Evolutionary conservation across 2,329 filamentous ascomycete genomes (phyloP).

Genomic region (Teratosphaeriaceae sp.): DNA sequence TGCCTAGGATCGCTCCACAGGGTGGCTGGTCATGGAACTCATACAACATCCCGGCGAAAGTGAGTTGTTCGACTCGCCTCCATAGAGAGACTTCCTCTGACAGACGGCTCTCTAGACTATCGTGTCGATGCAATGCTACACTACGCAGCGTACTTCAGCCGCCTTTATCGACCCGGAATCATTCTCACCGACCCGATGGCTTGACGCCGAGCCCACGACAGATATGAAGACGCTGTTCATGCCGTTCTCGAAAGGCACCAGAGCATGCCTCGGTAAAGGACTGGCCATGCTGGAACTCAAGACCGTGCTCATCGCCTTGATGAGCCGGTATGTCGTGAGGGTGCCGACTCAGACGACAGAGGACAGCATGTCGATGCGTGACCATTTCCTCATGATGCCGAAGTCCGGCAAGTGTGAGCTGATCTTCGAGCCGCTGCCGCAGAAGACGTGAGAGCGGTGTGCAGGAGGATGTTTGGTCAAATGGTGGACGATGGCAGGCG

Average conservation of each 20-base stretch:
- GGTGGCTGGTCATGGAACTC: constrained; percentile 17
- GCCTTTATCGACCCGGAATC: neutral
- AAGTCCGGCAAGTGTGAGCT: constrained; percentile 1
- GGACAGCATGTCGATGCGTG: neutral
- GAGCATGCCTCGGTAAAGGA: neutral
- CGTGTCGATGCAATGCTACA: constrained; percentile 14
- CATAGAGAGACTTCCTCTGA: too few species aligned
- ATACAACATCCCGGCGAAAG: constrained; percentile 12
- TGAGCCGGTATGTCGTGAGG: neutral
- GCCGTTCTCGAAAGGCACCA: constrained; percentile 7
- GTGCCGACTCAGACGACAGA: neutral
- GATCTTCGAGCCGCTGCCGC: neutral
- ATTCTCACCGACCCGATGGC: constrained; percentile 3
- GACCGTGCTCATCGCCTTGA: neutral
- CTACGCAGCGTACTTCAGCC: constrained; percentile 14
- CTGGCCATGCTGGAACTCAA: constrained; percentile 4
- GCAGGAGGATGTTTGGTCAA: neutral
- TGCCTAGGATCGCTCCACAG: constrained; percentile 17
- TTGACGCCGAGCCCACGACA: neutral
- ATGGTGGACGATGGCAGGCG: neutral
- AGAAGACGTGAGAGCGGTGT: neutral
- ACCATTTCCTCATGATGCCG: neutral
- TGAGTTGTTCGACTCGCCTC: constrained; percentile 26
- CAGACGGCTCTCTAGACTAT: neutral
- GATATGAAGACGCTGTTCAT: constrained; percentile 2